Conservation (phyloP, 495 filamentous ascomycete species). For the Lentithecium fluviatile region DNA sequence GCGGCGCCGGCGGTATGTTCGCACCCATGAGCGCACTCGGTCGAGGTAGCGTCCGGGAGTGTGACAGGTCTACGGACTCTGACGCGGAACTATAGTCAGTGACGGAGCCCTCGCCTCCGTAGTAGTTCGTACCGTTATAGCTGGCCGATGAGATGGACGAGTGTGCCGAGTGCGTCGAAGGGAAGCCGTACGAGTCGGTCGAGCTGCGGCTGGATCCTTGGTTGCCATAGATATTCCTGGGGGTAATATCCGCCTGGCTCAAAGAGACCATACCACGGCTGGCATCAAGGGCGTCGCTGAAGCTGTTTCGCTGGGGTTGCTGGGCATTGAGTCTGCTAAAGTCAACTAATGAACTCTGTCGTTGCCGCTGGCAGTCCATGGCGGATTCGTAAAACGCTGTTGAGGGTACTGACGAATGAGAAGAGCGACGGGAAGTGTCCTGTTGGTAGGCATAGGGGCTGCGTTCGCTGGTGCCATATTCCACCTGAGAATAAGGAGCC, state of each 20-base stretch:
- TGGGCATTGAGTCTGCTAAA: constrained; percentile 56
- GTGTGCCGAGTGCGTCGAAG: constrained; percentile 82
- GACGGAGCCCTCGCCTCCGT: constrained; percentile 81
- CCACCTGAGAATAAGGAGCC: constrained; percentile 63
- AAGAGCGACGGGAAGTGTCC: constrained; percentile 73
- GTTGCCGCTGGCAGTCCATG: constrained; percentile 47
- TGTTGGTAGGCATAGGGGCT: constrained; percentile 56
- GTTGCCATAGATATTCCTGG: constrained; percentile 78
- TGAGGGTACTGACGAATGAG: constrained; percentile 81
- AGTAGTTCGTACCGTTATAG: constrained; percentile 61
- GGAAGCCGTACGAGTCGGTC: constrained; percentile 91
- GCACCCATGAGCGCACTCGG: constrained; percentile 68
- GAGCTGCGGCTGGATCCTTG: constrained; percentile 66
- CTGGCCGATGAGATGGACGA: constrained; percentile 89
- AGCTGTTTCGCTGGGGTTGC: constrained; percentile 63
- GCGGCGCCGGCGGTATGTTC: constrained; percentile 74
- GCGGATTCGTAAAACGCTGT: constrained; percentile 49
- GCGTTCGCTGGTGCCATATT: constrained; percentile 59
- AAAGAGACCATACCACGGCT: constrained; percentile 90
- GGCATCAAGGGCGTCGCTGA: constrained; percentile 83
- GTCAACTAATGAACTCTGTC: constrained; percentile 62
- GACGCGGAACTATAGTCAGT: constrained; percentile 92
- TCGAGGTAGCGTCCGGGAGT: constrained; percentile 77
- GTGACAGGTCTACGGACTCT: constrained; percentile 78
- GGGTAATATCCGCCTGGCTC: constrained; percentile 79